phyloP scores from a whole-genome alignment of 768 basidiomycete species.

The Cystoderma amianthinum region DNA sequence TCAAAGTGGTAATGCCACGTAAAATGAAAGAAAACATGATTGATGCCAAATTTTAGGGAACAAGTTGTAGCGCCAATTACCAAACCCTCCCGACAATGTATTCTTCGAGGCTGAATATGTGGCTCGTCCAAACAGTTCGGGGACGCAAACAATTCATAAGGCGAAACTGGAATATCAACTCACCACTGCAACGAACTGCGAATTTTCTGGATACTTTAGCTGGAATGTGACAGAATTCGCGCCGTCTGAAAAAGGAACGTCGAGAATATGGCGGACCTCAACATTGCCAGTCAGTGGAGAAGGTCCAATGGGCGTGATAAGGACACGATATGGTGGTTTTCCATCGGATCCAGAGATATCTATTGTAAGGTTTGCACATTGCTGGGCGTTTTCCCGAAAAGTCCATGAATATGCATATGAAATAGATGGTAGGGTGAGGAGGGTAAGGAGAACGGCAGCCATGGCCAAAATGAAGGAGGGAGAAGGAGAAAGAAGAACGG shows the following conservation, averaged over 20 bases:
- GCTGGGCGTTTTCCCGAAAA: constrained; percentile 42
- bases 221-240: constrained; percentile 39
- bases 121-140: no score
- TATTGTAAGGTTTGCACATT: constrained; percentile 62
- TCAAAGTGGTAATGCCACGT: constrained; percentile 1
- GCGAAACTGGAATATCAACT: constrained; percentile 20
- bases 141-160: no score
- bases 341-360: constrained; percentile 49
- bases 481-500: not conserved
- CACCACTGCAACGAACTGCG: constrained; percentile 74
- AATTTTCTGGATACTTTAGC: constrained; percentile 58
- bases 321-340: constrained; percentile 57
- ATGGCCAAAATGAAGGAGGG: not conserved
- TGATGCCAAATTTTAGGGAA: not conserved
- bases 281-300: constrained; percentile 51
- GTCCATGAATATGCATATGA: constrained; percentile 37
- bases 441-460: not conserved
- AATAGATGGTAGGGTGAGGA: constrained; percentile 18
- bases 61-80: not conserved
- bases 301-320: constrained; percentile 64
- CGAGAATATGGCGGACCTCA: constrained; percentile 58
- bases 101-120: no score
- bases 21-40: not conserved
- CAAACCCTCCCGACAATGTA: no score
- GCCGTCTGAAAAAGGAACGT: constrained; percentile 40